phyloP scores from a whole-genome alignment of 345 rosid species.

The Eucalyptus erythrocorys region DNA sequence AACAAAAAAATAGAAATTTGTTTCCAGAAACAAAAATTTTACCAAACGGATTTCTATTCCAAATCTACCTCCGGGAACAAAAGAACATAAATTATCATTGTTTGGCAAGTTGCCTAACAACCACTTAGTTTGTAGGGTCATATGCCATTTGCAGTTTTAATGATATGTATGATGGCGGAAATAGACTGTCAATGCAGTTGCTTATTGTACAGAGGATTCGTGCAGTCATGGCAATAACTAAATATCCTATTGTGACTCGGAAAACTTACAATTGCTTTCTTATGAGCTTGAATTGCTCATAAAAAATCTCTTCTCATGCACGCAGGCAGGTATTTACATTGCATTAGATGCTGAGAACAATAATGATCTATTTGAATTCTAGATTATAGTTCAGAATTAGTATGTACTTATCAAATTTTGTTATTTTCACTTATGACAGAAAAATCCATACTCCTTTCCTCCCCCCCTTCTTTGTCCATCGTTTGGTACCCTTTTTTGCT shows the following conservation, averaged over 20 bases:
- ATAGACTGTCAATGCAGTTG: neutral
- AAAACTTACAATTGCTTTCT: neutral
- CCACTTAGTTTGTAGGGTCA: neutral
- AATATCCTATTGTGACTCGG: neutral
- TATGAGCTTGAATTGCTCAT: neutral
- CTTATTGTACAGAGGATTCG: neutral
- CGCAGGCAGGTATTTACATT: neutral
- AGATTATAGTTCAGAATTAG: neutral
- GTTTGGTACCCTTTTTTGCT: neutral
- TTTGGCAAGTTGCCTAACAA: no score
- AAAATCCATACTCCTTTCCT: neutral
- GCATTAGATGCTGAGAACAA: neutral
- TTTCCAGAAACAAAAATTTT: fast-evolving
- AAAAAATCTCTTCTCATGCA: neutral
- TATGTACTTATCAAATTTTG: neutral
- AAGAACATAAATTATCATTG: no score
- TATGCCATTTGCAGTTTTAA: neutral
- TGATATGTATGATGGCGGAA: neutral
- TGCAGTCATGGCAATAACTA: neutral
- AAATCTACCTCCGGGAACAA: no score
- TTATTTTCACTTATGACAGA: neutral
- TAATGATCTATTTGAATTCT: neutral
- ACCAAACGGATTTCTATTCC: no score
- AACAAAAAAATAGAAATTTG: no score
- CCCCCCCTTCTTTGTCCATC: neutral